A percentile compares a stretch with the other conserved stretches of the same genome.
These are phyloP conservation scores for Fusarium cicatricum DNA, from an alignment of 2,329 filamentous ascomycete genomes.

Conservation along the genomic window DNA sequence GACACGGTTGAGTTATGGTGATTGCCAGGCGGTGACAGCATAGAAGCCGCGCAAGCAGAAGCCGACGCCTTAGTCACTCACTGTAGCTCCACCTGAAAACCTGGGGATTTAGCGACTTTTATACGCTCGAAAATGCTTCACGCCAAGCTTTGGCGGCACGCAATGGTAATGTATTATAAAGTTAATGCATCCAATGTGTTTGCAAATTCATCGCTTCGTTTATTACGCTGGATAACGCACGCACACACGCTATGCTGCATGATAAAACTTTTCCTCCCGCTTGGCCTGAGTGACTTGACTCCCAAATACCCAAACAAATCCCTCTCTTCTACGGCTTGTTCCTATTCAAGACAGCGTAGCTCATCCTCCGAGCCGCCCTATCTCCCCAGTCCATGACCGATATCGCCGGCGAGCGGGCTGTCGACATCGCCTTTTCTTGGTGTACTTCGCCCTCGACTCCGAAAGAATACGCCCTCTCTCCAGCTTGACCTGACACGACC, in stretches of 20 bases:
- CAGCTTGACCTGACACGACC: slow-evolving; percentile 30
- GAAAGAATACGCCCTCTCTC: slow-evolving; percentile 36
- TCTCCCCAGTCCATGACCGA: slow-evolving; percentile 36
- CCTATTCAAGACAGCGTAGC: slow-evolving; percentile 31
- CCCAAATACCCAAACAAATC: neutral
- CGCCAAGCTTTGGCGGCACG: too few species aligned
- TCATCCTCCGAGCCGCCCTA: slow-evolving; percentile 32
- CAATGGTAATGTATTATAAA: too few species aligned
- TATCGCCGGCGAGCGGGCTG: slow-evolving; percentile 32
- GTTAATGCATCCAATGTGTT: neutral
- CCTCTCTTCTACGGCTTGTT: slow-evolving; percentile 13
- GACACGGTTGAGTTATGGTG: slow-evolving; percentile 9
- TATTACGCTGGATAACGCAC: slow-evolving; percentile 19
- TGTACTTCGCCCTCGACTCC: slow-evolving; percentile 40
- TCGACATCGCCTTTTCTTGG: slow-evolving; percentile 33
- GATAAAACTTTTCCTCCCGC: neutral
- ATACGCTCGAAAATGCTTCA: neutral
- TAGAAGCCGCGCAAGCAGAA: slow-evolving; percentile 23
- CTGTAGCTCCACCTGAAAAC: slow-evolving; percentile 27
- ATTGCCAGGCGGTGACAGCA: neutral
- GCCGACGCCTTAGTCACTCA: slow-evolving; percentile 10
- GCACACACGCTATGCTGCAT: slow-evolving; percentile 14
- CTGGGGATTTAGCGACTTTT: slow-evolving; percentile 13
- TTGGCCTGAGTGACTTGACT: neutral
- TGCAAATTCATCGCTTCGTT: slow-evolving; percentile 14